phyloP scores from a whole-genome alignment of 306 rosid genomes.

The Mimosa bimucronata region DNA sequence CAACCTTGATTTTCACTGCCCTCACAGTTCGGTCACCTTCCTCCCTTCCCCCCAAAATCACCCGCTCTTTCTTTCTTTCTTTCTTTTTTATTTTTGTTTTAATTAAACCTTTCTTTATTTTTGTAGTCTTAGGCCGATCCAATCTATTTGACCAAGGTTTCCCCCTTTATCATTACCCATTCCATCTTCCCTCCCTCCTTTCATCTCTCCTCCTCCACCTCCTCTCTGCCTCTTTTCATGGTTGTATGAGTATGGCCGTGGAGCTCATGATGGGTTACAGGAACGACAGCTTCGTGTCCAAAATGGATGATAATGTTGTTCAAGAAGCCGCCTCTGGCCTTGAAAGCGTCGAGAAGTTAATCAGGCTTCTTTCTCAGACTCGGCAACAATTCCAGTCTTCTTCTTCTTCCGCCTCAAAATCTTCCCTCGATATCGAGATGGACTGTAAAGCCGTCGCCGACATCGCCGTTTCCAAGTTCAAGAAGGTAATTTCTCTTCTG shows the following conservation, averaged over 20 bases:
- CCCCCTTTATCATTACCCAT: slow-evolving; percentile 39
- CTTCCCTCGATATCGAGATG: slow-evolving; percentile 49
- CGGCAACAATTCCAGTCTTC: slow-evolving; percentile 38
- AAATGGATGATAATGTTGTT: slow-evolving; percentile 56
- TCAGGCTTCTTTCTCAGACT: slow-evolving; percentile 32
- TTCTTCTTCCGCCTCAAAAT: slow-evolving; percentile 21
- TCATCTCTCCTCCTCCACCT: not conserved
- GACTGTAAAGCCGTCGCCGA: slow-evolving; percentile 76
- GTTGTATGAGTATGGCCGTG: slow-evolving; percentile 59
- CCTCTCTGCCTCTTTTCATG: slow-evolving; percentile 21
- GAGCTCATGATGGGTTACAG: slow-evolving; percentile 49
- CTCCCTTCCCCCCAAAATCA: slow-evolving; percentile 40
- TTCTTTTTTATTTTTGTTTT: not conserved
- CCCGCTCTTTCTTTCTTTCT: not conserved
- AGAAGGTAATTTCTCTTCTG: slow-evolving; percentile 75
- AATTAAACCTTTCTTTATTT: too few relatives aligned
- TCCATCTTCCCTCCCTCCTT: not conserved
- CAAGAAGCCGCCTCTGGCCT: slow-evolving; percentile 74
- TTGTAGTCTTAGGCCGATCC: slow-evolving; percentile 13
- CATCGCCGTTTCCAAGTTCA: slow-evolving; percentile 83
- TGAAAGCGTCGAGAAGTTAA: slow-evolving; percentile 63
- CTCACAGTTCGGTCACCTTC: slow-evolving; percentile 60
- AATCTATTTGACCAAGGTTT: slow-evolving; percentile 63
- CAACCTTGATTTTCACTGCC: slow-evolving; percentile 7
- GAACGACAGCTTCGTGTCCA: slow-evolving; percentile 28